A percentile compares a stretch with the other conserved stretches of the same genome.
phyloP scores from a whole-genome alignment of 2,329 filamentous ascomycete species.

The Polytolypa hystricis region DNA sequence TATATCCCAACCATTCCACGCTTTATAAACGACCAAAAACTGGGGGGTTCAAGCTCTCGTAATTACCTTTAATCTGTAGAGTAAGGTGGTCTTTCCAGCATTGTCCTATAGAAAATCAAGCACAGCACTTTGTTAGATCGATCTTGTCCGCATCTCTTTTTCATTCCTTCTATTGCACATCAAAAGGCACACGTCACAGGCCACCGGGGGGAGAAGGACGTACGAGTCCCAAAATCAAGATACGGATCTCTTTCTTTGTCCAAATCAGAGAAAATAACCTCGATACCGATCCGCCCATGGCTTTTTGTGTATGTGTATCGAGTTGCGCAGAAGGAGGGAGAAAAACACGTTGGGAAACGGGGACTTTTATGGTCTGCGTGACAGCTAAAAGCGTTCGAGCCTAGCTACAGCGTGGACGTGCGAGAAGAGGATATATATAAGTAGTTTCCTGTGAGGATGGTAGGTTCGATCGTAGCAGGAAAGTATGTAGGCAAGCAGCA shows the following conservation, averaged over 20 bases:
- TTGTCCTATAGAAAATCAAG: conserved; percentile 58
- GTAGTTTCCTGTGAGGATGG: no score
- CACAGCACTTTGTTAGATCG: no score
- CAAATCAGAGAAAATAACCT: conserved; percentile 61
- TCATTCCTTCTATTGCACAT: not conserved
- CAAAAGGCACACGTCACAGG: no score
- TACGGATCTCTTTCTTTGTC: conserved; percentile 95
- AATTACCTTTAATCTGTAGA: conserved; percentile 85
- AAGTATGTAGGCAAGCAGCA: no score
- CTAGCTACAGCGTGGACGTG: no score
- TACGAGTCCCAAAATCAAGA: conserved; percentile 89
- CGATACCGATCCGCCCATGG: conserved; percentile 48
- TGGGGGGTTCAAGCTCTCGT: not conserved
- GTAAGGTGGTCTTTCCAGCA: conserved; percentile 90
- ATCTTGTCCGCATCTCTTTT: no score
- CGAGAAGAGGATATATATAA: no score
- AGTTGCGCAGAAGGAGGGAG: no score
- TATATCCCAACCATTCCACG: not conserved
- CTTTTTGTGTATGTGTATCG: conserved; percentile 12
- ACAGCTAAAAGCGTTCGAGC: no score
- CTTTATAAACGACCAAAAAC: not conserved
- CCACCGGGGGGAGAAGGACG: conserved; percentile 22
- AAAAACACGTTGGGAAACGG: no score
- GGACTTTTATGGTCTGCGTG: no score
- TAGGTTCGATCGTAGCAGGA: no score